Base-by-base conservation (phyloP, 2,329 filamentous ascomycete species). In the Talaromyces sp. region DNA sequence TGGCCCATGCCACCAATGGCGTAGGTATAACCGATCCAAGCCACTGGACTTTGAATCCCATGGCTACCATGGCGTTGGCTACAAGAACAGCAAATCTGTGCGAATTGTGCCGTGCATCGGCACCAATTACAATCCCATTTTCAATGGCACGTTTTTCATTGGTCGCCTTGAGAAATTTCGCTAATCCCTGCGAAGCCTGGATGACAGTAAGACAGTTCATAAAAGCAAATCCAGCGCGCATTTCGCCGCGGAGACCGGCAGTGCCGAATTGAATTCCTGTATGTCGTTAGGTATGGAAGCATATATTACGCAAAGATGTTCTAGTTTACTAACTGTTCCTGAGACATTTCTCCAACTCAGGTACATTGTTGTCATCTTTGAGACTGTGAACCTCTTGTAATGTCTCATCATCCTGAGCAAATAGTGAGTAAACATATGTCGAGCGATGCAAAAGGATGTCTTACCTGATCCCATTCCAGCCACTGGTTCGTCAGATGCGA, bases 131-230 rank as follows among this genome's bases (percentile, higher is more conserved):
- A 7, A 89, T 80, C 35, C 83, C 82, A 25, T 80, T 77, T 13
- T 75, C 73, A 52, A 79, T 77, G 56, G 79, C 73, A n/a, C 59
- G 33, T 19, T 80, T 75, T 8, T 77, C 68, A 61, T 81, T 74
- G 35, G 81, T 79, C 22, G 81, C 72, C 56, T 84, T 75, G 31
- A 89, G 77, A 70, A 87, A 88, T 67, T 83, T 83, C 52, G 86
- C 87, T 35, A 89, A 77, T n/a, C 87, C 87, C 73, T 89, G 86
- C 0, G 87, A 88, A 47, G 87, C 85, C 75, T 89, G 84, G 64
- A 87, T 86, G 66, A 87, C 83, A 0, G 84, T 87, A 63, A 87
- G 74, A 17, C 79, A 81, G 73, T 87, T 87, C 80, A 87, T 85
- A 69, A 82, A 84, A 2, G 86, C 82, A 73, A 88, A 89, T 5